phyloP scores from a whole-genome alignment of 305 asterid genomes.

The Fraxinus ornus region DNA sequence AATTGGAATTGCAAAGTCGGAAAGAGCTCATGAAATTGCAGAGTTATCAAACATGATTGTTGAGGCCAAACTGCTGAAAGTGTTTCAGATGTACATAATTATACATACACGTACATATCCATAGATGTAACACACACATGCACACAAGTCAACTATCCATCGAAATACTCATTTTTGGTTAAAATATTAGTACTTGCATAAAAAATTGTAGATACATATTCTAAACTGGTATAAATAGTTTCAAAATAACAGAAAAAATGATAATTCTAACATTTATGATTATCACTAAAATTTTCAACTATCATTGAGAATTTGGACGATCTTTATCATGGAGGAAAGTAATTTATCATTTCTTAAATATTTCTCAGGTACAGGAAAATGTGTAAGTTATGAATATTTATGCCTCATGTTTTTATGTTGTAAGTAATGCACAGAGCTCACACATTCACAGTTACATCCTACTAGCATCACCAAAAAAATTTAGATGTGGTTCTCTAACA shows the following conservation, averaged over 20 bases:
- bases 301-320: background rate
- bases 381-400: background rate
- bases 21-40: background rate
- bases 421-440: background rate
- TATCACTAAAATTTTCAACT: background rate
- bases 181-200: background rate
- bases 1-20: background rate
- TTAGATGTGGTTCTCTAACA: background rate
- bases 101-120: background rate
- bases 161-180: background rate
- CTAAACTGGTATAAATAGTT: background rate
- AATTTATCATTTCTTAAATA: background rate
- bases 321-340: background rate
- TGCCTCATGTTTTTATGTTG: background rate
- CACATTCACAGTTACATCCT: background rate
- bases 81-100: background rate
- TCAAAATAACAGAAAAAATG: background rate
- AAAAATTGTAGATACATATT: background rate
- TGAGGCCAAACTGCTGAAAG: background rate
- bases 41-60: background rate
- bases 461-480: background rate
- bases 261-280: background rate
- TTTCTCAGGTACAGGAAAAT: background rate
- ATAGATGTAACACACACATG: background rate
- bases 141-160: background rate